Evolutionary conservation across 1,284 basidiomycete genomes (phyloP).

Genomic region (Pisolithus thermaeus): DNA sequence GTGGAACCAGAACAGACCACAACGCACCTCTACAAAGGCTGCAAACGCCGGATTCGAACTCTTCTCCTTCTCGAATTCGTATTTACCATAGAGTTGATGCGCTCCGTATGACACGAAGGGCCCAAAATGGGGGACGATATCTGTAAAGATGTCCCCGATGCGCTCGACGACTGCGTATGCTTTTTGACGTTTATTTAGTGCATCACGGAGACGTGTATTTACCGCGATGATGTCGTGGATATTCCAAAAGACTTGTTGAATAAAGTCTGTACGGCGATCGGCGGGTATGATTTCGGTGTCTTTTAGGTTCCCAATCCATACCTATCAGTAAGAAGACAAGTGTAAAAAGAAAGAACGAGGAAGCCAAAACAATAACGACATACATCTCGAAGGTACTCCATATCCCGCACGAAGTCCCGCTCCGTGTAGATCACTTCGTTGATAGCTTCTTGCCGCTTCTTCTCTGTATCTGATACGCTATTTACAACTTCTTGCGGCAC

Average conservation of each 20-base stretch:
- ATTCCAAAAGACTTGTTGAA: conserved; percentile 98
- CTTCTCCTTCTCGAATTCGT: conserved; percentile 99
- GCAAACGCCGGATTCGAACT: conserved; percentile 90
- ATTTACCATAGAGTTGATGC: conserved; percentile 97
- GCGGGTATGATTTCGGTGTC: conserved; percentile 75
- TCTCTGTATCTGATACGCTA: conserved; percentile 88
- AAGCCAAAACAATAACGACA: conserved; percentile 23
- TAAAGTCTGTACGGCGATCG: conserved; percentile 78
- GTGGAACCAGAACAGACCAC: not conserved
- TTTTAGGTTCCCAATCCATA: conserved; percentile 87
- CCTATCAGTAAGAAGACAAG: conserved; percentile 37
- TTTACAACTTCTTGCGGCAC: conserved; percentile 93
- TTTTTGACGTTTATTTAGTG: conserved; percentile 95
- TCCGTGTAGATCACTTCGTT: conserved; percentile 99
- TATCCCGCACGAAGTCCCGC: conserved; percentile 93
- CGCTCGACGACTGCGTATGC: conserved; percentile 88
- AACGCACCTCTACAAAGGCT: conserved; percentile 86
- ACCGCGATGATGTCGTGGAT: conserved; percentile 91
- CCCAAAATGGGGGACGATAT: conserved; percentile 82
- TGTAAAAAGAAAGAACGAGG: conserved; percentile 1
- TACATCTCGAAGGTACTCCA: conserved; percentile 97
- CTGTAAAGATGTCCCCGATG: conserved; percentile 90
- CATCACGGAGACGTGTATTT: conserved; percentile 85
- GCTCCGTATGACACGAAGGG: conserved; percentile 96
- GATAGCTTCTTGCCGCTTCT: conserved; percentile 97